Evolutionary conservation across 306 rosid genomes (phyloP).

Genomic region (Canavalia ensiformis): DNA sequence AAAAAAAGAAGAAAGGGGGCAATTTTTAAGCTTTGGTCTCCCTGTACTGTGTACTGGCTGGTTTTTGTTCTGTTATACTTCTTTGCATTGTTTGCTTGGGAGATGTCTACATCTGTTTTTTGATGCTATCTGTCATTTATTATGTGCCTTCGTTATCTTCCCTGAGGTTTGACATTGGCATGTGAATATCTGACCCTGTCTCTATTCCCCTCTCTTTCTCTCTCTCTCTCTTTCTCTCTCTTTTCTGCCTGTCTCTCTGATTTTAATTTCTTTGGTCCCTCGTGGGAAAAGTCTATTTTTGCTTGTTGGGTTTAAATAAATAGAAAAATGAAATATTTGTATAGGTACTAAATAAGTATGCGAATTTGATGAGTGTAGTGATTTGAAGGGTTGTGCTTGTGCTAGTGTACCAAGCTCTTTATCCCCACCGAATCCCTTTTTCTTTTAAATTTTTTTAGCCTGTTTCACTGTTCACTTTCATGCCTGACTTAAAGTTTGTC

Average conservation of each 20-base stretch:
- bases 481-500: constrained; percentile 27
- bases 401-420: constrained; percentile 19
- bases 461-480: constrained; percentile 43
- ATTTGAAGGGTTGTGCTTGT: constrained; percentile 33
- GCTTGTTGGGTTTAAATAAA: background rate
- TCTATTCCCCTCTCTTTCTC: background rate
- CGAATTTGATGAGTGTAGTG: constrained; percentile 30
- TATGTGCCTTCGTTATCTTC: constrained; percentile 45
- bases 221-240: background rate
- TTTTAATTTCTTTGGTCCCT: constrained; percentile 33
- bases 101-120: constrained; percentile 48
- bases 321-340: background rate
- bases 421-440: background rate
- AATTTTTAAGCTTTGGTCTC: constrained; percentile 37
- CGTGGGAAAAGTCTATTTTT: constrained; percentile 17
- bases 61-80: constrained; percentile 50
- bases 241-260: background rate
- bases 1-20: background rate
- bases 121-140: constrained; percentile 48
- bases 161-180: constrained; percentile 43
- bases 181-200: constrained; percentile 53
- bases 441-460: constrained; percentile 15
- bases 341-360: background rate
- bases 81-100: constrained; percentile 44
- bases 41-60: constrained; percentile 38